phyloP scores from a whole-genome alignment of 164 flowering plant species.

The Taxillus chinensis region DNA sequence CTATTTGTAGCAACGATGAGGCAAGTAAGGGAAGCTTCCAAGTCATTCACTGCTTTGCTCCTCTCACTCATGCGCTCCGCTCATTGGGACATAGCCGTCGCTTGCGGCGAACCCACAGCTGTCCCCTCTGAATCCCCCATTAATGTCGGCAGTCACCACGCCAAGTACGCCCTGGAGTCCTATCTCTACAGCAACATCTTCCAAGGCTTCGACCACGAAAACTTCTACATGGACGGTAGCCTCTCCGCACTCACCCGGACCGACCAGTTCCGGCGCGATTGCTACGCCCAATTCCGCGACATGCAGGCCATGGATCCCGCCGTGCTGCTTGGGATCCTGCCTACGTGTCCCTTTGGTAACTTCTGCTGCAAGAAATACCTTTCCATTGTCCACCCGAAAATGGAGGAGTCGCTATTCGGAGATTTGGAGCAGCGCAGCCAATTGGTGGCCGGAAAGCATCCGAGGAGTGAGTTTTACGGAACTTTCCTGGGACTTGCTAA shows the following conservation, averaged over 20 bases:
- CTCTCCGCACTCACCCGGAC: slow-evolving; percentile 75
- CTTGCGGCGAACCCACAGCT: slow-evolving; percentile 12
- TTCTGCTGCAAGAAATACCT: slow-evolving; percentile 74
- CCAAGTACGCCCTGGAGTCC: slow-evolving; percentile 79
- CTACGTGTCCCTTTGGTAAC: slow-evolving; percentile 65
- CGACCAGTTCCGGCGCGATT: slow-evolving; percentile 64
- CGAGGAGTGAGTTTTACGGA: slow-evolving; percentile 65
- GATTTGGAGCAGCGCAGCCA: slow-evolving; percentile 54
- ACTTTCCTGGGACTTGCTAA: slow-evolving; percentile 69
- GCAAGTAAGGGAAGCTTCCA: slow-evolving; percentile 58
- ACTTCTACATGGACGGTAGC: slow-evolving; percentile 91
- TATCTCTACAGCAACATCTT: slow-evolving; percentile 65
- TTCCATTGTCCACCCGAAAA: slow-evolving; percentile 69
- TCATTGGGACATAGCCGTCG: slow-evolving; percentile 83
- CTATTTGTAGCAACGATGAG: slow-evolving; percentile 54
- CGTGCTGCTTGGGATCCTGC: slow-evolving; percentile 76
- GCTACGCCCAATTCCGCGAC: slow-evolving; percentile 70
- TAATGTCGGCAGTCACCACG: slow-evolving; percentile 34
- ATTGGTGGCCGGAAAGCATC: slow-evolving; percentile 62
- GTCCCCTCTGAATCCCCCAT: slow-evolving; percentile 11
- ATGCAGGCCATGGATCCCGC: slow-evolving; percentile 85
- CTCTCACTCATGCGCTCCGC: slow-evolving; percentile 87
- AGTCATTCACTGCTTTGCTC: slow-evolving; percentile 61
- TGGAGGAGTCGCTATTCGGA: slow-evolving; percentile 95
- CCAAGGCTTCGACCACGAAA: slow-evolving; percentile 90